phyloP scores from a whole-genome alignment of 306 rosid species.

The Fagus crenata region DNA sequence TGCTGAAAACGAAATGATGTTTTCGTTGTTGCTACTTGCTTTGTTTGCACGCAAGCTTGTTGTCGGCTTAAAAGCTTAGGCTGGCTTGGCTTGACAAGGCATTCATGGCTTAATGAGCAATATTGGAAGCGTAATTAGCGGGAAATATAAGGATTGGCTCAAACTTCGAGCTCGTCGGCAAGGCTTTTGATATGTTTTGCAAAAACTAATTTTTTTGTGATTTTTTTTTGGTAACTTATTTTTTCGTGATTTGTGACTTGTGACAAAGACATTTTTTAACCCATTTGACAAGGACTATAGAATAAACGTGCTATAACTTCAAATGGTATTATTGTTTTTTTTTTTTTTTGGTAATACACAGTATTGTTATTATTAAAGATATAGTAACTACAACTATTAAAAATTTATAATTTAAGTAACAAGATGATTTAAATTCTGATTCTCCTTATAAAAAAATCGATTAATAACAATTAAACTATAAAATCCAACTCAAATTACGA shows the following conservation, averaged over 20 bases:
- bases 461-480: too few relatives aligned
- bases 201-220: not conserved
- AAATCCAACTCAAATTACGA: too few relatives aligned
- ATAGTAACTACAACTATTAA: not conserved
- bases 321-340: not conserved
- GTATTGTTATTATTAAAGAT: not conserved
- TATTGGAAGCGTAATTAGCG: not conserved
- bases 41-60: slow-evolving; percentile 46
- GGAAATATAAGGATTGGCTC: not conserved
- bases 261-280: slow-evolving; percentile 3
- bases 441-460: too few relatives aligned
- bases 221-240: not conserved
- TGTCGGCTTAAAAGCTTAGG: slow-evolving; percentile 21
- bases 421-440: too few relatives aligned
- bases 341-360: not conserved
- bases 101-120: not conserved
- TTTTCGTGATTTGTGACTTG: too few relatives aligned
- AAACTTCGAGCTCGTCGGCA: slow-evolving; percentile 16
- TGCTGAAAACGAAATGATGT: slow-evolving; percentile 31
- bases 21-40: slow-evolving; percentile 31
- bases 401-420: too few relatives aligned
- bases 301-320: slow-evolving; percentile 12
- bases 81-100: slow-evolving; percentile 23
- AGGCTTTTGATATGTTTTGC: not conserved
- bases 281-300: not conserved